phyloP scores from a whole-genome alignment of 192 early-diverging fungal species.

The Geranomyces michiganensis region DNA sequence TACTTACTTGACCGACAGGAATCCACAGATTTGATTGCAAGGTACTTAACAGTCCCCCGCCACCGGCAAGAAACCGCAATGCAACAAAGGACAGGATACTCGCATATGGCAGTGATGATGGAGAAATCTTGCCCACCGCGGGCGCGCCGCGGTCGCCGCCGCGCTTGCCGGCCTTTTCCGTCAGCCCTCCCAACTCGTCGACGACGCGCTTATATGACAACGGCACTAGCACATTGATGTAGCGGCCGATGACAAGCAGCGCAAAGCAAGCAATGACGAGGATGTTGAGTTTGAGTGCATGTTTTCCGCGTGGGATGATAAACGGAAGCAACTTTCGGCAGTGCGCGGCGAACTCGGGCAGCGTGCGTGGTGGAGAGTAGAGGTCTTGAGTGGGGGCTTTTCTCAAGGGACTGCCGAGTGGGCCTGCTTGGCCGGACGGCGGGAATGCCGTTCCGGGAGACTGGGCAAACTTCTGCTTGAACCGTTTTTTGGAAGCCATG shows the following conservation, averaged over 20 bases:
- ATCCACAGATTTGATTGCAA: constrained; percentile 88
- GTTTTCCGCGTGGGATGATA: constrained; percentile 70
- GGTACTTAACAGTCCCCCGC: constrained; percentile 71
- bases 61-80: constrained; percentile 74
- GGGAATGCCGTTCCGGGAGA: neutral
- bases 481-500: constrained; percentile 3
- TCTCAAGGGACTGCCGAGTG: neutral
- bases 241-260: constrained; percentile 56
- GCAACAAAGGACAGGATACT: constrained; percentile 66
- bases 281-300: constrained; percentile 54
- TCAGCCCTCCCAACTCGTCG: constrained; percentile 57
- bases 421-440: no score
- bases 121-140: neutral
- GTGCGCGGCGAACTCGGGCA: constrained; percentile 23
- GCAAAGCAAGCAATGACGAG: constrained; percentile 71
- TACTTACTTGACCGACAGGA: constrained; percentile 74
- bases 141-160: neutral
- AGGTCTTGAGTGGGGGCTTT: constrained; percentile 7
- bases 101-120: constrained; percentile 50
- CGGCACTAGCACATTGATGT: constrained; percentile 85
- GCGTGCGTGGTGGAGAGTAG: constrained; percentile 36
- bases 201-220: constrained; percentile 81
- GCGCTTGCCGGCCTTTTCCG: constrained; percentile 18
- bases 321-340: constrained; percentile 76
- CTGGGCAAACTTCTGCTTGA: neutral